Evolutionary conservation across 192 early-diverging fungal genomes (phyloP).

Genomic region (Oehlia diaphana): DNA sequence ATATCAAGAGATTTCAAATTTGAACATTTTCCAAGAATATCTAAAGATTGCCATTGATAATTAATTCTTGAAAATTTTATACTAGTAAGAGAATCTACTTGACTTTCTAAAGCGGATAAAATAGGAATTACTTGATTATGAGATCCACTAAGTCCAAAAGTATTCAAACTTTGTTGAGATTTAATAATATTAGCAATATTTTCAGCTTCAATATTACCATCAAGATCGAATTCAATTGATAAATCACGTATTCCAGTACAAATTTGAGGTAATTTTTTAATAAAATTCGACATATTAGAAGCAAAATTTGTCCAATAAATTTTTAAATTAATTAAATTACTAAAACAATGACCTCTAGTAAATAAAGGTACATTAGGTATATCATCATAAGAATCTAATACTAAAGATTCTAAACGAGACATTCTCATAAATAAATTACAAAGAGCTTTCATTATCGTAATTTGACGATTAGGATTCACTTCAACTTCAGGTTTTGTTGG

Average conservation of each 20-base stretch:
- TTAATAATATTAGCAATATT: neutral
- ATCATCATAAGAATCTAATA: conserved; percentile 10
- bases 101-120: neutral
- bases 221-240: neutral
- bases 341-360: neutral
- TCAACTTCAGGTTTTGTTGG: neutral
- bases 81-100: neutral
- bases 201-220: neutral
- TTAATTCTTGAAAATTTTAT: neutral
- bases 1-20: neutral
- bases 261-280: neutral
- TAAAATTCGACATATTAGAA: neutral
- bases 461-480: neutral
- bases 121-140: neutral
- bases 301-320: neutral
- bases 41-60: conserved; percentile 8
- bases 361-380: neutral
- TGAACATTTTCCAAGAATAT: conserved; percentile 1
- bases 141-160: neutral
- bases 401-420: neutral
- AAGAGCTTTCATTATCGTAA: conserved; percentile 11
- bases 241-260: conserved; percentile 6
- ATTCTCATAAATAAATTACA: conserved; percentile 2
- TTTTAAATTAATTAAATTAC: neutral
- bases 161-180: conserved; percentile 1